phyloP scores from a whole-genome alignment of 768 basidiomycete species.

The Pleurotus platypus region DNA sequence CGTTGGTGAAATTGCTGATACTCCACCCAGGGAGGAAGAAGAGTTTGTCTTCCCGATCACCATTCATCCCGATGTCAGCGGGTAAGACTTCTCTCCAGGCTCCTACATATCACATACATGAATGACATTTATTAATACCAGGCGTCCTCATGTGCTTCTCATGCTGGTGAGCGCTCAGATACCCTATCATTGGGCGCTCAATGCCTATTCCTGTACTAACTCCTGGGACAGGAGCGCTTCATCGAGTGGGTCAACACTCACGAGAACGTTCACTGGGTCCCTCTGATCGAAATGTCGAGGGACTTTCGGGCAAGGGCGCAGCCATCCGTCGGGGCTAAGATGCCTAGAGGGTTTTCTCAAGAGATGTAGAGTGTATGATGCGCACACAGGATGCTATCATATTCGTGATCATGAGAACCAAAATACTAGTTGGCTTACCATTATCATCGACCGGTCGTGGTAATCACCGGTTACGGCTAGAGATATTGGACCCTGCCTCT shows the following conservation, averaged over 20 bases:
- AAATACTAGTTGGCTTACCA: background rate
- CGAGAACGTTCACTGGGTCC: slow-evolving; percentile 66
- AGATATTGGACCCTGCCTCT: background rate
- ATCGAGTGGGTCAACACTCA: slow-evolving; percentile 75
- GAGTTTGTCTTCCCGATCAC: slow-evolving; percentile 74
- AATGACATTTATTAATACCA: slow-evolving; percentile 15
- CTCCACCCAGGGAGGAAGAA: slow-evolving; percentile 46
- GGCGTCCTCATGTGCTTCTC: slow-evolving; percentile 66
- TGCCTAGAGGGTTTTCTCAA: slow-evolving; percentile 45
- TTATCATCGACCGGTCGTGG: background rate
- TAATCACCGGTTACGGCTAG: background rate
- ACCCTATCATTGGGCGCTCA: too few species aligned
- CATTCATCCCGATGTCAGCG: slow-evolving; percentile 76
- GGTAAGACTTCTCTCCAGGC: slow-evolving; percentile 31
- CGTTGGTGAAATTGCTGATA: slow-evolving; percentile 3
- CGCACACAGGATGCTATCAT: background rate
- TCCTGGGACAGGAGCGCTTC: slow-evolving; percentile 50
- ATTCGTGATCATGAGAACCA: background rate
- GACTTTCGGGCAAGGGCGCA: slow-evolving; percentile 55
- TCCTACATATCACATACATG: background rate
- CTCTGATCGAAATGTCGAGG: slow-evolving; percentile 63
- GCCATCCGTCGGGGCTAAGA: slow-evolving; percentile 44
- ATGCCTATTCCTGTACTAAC: background rate
- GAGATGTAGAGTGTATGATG: background rate
- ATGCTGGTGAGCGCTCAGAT: slow-evolving; percentile 48